Percentiles rank a stretch among this genome's conserved stretches.
phyloP scores from a whole-genome alignment of 2,329 filamentous ascomycete genomes.

The Cercospora citrullina region DNA sequence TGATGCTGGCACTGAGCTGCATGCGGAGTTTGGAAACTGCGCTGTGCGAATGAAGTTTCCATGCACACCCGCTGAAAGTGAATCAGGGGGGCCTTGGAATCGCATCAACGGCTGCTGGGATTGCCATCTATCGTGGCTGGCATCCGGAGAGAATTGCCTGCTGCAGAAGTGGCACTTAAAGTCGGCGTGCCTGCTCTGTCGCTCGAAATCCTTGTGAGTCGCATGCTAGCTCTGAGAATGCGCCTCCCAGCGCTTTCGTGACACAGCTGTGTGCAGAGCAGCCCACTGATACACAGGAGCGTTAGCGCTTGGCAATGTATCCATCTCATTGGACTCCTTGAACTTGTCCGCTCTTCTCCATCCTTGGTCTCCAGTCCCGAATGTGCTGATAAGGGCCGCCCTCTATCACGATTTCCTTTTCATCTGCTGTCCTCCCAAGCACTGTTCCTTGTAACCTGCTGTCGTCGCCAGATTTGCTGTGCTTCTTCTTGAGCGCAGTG shows the following conservation, averaged over 20 bases:
- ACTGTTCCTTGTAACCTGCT: constrained; percentile 82
- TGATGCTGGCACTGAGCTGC: not conserved
- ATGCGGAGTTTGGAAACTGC: not conserved
- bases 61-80: not conserved
- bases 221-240: not conserved
- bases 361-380: constrained; percentile 59
- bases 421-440: constrained; percentile 71
- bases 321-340: constrained; percentile 8
- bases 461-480: constrained; percentile 79
- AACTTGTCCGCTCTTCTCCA: constrained; percentile 27
- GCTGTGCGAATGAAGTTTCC: not conserved
- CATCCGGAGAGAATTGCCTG: not conserved
- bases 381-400: constrained; percentile 70
- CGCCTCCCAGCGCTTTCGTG: not conserved
- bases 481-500: constrained; percentile 78
- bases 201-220: not conserved
- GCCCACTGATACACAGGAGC: not conserved
- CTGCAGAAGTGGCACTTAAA: not conserved
- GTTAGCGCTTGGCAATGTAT: not conserved
- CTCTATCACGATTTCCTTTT: constrained; percentile 72
- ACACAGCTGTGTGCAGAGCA: not conserved
- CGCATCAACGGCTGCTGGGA: not conserved
- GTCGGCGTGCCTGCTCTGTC: not conserved
- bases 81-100: not conserved
- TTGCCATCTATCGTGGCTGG: not conserved